phyloP scores from a whole-genome alignment of 108 stramenopile species.

The Fistulifera solaris region DNA sequence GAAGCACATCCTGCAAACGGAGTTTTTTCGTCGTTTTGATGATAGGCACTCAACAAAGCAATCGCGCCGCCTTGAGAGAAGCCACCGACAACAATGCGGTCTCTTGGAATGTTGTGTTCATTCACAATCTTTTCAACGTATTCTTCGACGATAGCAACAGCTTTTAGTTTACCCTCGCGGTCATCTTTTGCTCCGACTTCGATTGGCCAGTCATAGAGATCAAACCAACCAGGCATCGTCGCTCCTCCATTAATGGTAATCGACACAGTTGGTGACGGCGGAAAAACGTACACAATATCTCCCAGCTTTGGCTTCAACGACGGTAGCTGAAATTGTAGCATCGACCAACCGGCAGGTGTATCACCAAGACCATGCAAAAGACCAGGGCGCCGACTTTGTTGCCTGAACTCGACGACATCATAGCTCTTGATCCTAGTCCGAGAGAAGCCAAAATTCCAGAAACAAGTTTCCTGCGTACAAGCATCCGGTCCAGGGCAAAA shows the following conservation, averaged over 20 bases:
- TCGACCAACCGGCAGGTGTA: conserved; percentile 70
- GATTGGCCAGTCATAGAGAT: conserved; percentile 84
- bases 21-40: conserved; percentile 23
- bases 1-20: conserved; percentile 66
- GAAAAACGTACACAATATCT: conserved; percentile 64
- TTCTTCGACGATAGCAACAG: conserved; percentile 35
- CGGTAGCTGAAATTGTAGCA: conserved; percentile 37
- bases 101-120: conserved; percentile 42
- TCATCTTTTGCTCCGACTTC: conserved; percentile 59
- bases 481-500: too few species aligned
- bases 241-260: conserved; percentile 77
- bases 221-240: conserved; percentile 87
- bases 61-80: conserved; percentile 81
- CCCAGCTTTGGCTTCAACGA: conserved; percentile 35
- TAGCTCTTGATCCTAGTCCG: too few species aligned
- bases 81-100: conserved; percentile 72
- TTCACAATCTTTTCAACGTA: conserved; percentile 2
- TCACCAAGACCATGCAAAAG: conserved; percentile 77
- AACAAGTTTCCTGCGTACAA: too few species aligned
- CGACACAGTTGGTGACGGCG: conserved; percentile 66
- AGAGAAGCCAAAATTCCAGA: too few species aligned
- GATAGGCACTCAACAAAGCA: conserved; percentile 62
- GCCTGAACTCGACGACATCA: neutral
- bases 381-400: conserved; percentile 42
- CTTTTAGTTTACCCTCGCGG: conserved; percentile 29